phyloP scores from a whole-genome alignment of 1,139 yeast species.

The Candida frijolesensis region DNA sequence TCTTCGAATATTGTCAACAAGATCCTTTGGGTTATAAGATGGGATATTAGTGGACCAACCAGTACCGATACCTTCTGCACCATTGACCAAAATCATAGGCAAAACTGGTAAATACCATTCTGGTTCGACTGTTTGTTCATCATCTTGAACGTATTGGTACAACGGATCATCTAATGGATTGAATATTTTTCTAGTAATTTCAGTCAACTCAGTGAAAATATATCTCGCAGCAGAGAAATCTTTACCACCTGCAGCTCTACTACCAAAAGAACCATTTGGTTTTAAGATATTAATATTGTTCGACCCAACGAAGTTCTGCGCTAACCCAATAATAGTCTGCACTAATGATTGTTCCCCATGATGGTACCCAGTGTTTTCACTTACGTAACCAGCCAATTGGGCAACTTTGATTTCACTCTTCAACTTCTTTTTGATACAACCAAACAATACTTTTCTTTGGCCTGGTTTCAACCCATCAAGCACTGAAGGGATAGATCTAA shows the following conservation, averaged over 20 bases:
- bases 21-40: constrained; percentile 81
- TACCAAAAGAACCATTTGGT: constrained; percentile 97
- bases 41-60: constrained; percentile 99
- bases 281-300: constrained; percentile 82
- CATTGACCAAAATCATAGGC: constrained; percentile 93
- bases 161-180: constrained; percentile 81
- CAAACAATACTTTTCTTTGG: constrained; percentile 90
- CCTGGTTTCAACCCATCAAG: constrained; percentile 98
- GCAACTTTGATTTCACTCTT: constrained; percentile 84
- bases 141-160: constrained; percentile 83
- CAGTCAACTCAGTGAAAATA: constrained; percentile 82
- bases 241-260: constrained; percentile 96
- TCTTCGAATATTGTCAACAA: constrained; percentile 70
- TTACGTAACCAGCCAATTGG: constrained; percentile 86
- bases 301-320: constrained; percentile 93
- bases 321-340: constrained; percentile 90
- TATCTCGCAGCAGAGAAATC: constrained; percentile 99
- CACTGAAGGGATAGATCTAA: constrained; percentile 92
- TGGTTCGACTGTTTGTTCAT: constrained; percentile 93
- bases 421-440: constrained; percentile 82
- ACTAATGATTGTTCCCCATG: constrained; percentile 91
- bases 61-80: constrained; percentile 98
- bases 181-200: constrained; percentile 75
- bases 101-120: constrained; percentile 92
- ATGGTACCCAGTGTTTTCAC: constrained; percentile 91